These are phyloP conservation scores for Monilinia fructicola DNA, from an alignment of 2,329 filamentous ascomycete genomes.

Conservation along the genomic window DNA sequence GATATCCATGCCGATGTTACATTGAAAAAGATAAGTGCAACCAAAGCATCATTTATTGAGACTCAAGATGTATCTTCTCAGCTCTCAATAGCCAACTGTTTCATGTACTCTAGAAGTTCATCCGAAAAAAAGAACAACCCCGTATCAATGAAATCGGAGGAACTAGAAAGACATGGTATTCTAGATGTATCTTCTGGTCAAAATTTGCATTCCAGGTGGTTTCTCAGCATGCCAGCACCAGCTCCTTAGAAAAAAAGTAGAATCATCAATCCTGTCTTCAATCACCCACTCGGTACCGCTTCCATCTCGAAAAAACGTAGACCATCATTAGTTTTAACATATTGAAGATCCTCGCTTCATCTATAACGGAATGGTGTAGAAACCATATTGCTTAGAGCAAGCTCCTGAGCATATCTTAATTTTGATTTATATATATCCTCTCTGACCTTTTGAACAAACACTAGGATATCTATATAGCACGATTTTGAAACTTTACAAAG, in stretches of 20 bases:
- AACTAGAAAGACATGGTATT: not conserved
- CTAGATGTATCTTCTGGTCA: not conserved
- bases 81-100: not conserved
- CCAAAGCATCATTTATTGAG: slow-evolving; percentile 18
- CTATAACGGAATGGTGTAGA: slow-evolving; percentile 11
- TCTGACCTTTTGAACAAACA: too few species aligned
- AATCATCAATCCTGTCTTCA: slow-evolving; percentile 4
- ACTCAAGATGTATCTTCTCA: slow-evolving; percentile 6
- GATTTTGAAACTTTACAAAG: too few species aligned
- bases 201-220: slow-evolving; percentile 4
- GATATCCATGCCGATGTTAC: slow-evolving; percentile 10
- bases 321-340: slow-evolving; percentile 6
- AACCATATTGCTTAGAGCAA: too few species aligned
- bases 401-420: too few species aligned
- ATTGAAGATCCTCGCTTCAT: slow-evolving; percentile 5
- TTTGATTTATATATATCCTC: too few species aligned
- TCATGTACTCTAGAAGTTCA: slow-evolving; percentile 6
- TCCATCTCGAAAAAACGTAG: slow-evolving; percentile 3
- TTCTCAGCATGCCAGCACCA: not conserved
- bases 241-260: slow-evolving; percentile 3
- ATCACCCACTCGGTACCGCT: slow-evolving; percentile 4
- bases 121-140: slow-evolving; percentile 15
- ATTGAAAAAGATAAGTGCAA: slow-evolving; percentile 9
- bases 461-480: too few species aligned
- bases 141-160: slow-evolving; percentile 9